Conservation (phyloP, 345 rosid species). For the Eucalyptus rudis region DNA sequence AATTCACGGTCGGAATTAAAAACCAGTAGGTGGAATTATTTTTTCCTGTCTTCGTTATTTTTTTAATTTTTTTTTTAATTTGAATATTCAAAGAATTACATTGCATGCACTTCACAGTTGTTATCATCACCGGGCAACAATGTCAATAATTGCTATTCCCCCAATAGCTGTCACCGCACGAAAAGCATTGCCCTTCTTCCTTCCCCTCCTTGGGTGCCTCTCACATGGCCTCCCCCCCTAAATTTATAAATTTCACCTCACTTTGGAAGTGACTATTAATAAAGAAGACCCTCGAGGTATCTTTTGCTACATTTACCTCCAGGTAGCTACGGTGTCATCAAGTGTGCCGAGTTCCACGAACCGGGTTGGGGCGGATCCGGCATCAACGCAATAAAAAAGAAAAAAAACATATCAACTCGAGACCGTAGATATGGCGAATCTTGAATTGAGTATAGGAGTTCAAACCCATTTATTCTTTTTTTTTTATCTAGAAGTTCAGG, state of each 20-base stretch:
- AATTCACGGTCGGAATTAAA: neutral
- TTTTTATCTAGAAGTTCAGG: neutral
- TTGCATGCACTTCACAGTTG: neutral
- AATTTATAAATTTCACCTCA: neutral
- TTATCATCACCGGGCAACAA: neutral
- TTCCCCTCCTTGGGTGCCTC: neutral
- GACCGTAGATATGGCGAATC: neutral
- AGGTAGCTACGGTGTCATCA: neutral
- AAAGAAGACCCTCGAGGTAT: neutral
- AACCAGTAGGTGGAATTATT: neutral
- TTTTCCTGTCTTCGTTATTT: neutral
- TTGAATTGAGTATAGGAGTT: neutral
- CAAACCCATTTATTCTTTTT: neutral
- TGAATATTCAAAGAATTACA: neutral
- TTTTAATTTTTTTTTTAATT: rapidly evolving
- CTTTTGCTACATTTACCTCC: neutral
- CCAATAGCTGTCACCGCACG: neutral
- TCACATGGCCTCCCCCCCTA: neutral
- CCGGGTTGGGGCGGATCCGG: neutral
- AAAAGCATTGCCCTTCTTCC: neutral
- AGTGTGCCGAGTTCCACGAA: neutral
- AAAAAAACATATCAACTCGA: neutral
- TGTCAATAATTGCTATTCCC: neutral
- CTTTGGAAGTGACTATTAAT: neutral
- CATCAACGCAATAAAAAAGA: neutral